Percentiles rank a stretch among this genome's conserved stretches.
Evolutionary conservation across 345 rosid species (phyloP).

Genomic region (Raphanus sativus): DNA sequence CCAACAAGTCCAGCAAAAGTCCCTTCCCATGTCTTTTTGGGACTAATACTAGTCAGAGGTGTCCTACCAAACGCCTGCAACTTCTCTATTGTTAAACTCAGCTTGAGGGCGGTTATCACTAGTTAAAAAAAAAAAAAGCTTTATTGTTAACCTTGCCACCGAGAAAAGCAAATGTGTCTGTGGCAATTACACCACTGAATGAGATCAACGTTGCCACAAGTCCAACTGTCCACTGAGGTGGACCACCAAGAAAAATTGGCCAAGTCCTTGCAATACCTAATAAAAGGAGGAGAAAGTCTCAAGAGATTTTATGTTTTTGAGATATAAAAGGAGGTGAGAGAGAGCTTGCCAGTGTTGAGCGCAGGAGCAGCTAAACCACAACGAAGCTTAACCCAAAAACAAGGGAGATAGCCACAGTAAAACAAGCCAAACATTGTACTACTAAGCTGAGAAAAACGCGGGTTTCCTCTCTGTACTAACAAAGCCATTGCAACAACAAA

Average conservation of each 20-base stretch:
- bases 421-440: slow-evolving; percentile 87
- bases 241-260: slow-evolving; percentile 87
- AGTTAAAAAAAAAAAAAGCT: background rate
- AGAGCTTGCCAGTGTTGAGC: slow-evolving; percentile 68
- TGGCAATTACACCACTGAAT: slow-evolving; percentile 77
- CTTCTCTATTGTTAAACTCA: background rate
- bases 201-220: slow-evolving; percentile 87
- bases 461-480: slow-evolving; percentile 82
- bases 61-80: slow-evolving; percentile 86
- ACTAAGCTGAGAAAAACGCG: slow-evolving; percentile 91
- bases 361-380: slow-evolving; percentile 84
- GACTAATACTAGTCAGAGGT: slow-evolving; percentile 76
- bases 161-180: slow-evolving; percentile 86
- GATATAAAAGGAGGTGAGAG: background rate
- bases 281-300: slow-evolving; percentile 3
- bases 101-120: background rate
- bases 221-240: slow-evolving; percentile 94
- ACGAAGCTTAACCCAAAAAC: slow-evolving; percentile 92
- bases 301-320: background rate
- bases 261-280: slow-evolving; percentile 60
- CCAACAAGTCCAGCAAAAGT: slow-evolving; percentile 77
- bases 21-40: slow-evolving; percentile 98
- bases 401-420: slow-evolving; percentile 91
- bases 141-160: slow-evolving; percentile 75
- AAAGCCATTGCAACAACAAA: slow-evolving; percentile 76